A percentile compares a stretch with the other conserved stretches of the same genome.
These are phyloP conservation scores for Leccinum subfulvum DNA, from an alignment of 1,284 basidiomycete genomes.

Conservation along the genomic window DNA sequence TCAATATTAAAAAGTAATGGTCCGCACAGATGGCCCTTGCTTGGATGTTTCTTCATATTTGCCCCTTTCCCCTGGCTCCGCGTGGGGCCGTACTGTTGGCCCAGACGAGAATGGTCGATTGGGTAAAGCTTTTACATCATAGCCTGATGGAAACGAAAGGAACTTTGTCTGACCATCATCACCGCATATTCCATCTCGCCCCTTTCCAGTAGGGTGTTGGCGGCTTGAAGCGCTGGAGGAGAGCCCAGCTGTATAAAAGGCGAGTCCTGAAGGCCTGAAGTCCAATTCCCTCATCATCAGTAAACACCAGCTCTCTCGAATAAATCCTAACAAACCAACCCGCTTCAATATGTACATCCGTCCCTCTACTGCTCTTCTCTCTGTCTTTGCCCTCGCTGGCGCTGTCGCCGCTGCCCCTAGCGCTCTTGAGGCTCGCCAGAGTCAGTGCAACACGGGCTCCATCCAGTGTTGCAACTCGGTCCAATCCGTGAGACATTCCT, in stretches of 20 bases:
- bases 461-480: too few relatives aligned
- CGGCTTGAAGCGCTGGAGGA: neutral
- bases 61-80: neutral
- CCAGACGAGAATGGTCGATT: neutral
- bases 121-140: neutral
- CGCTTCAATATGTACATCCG: conserved; percentile 15
- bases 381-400: conserved; percentile 10
- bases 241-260: neutral
- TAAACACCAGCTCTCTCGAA: neutral
- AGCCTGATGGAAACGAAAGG: too few relatives aligned
- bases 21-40: neutral
- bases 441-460: too few relatives aligned
- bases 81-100: neutral
- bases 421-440: too few relatives aligned
- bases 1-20: neutral
- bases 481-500: conserved; percentile 2
- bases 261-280: neutral
- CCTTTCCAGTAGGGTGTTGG: neutral
- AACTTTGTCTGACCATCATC: too few relatives aligned
- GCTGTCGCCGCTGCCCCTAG: neutral
- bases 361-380: conserved; percentile 9
- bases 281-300: neutral
- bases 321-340: neutral
- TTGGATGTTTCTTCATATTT: neutral
- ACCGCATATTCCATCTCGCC: neutral